Conservation (phyloP, 768 basidiomycete species). For the Panaeolus papilionaceus region DNA sequence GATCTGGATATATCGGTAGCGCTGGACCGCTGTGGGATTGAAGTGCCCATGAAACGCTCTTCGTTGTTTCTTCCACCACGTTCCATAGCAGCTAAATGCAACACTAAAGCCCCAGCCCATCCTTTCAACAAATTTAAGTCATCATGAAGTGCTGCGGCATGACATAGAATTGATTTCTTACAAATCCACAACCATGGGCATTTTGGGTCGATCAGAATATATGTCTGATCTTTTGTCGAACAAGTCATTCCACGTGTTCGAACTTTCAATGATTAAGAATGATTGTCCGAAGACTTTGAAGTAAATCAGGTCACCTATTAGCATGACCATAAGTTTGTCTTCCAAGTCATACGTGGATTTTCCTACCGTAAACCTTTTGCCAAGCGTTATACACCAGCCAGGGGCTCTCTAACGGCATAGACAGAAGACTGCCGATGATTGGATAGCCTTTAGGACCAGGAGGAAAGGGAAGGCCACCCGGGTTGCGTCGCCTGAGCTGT, state of each 20-base stretch:
- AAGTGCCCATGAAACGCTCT: slow-evolving; percentile 44
- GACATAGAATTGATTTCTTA: slow-evolving; percentile 28
- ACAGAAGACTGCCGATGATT: slow-evolving; percentile 33
- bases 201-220: slow-evolving; percentile 54
- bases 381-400: slow-evolving; percentile 28
- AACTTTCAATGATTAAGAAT: slow-evolving; percentile 56
- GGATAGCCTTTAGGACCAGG: slow-evolving; percentile 33
- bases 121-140: slow-evolving; percentile 3
- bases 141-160: neutral
- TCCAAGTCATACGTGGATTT: no score
- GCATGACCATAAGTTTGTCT: neutral
- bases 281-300: slow-evolving; percentile 43
- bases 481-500: neutral
- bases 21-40: slow-evolving; percentile 38
- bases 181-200: slow-evolving; percentile 38
- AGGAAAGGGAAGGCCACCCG: slow-evolving; percentile 26
- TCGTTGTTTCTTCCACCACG: slow-evolving; percentile 41
- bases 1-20: slow-evolving; percentile 38
- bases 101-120: slow-evolving; percentile 21
- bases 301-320: neutral
- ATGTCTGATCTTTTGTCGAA: slow-evolving; percentile 53
- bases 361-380: slow-evolving; percentile 29
- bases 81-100: slow-evolving; percentile 38
- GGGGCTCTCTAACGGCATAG: slow-evolving; percentile 36
- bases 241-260: slow-evolving; percentile 47